A percentile compares a stretch with the other conserved stretches of the same genome.
Conservation (phyloP, 805 yeast species). For the Candida ortonii region DNA sequence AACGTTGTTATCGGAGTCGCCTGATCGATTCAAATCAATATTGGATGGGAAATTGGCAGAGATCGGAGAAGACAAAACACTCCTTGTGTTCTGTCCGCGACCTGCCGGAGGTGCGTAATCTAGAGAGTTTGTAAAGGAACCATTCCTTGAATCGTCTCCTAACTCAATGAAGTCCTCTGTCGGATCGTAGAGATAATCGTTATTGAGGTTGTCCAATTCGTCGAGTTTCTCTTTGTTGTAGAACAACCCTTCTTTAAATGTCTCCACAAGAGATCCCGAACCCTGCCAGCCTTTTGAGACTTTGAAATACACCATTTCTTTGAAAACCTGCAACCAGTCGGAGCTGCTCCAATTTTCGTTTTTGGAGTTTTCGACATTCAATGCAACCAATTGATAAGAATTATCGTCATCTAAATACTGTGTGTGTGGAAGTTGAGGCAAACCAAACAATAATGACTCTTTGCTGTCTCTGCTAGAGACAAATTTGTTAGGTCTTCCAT, state of each 20-base stretch:
- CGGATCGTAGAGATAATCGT: conserved; percentile 29
- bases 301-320: conserved; percentile 34
- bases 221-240: conserved; percentile 27
- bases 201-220: conserved; percentile 20
- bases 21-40: no score
- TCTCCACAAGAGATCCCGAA: conserved; percentile 32
- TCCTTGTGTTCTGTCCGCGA: neutral
- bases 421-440: conserved; percentile 71
- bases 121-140: conserved; percentile 3
- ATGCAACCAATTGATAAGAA: conserved; percentile 29
- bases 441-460: conserved; percentile 60
- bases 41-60: no score
- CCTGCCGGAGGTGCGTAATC: conserved; percentile 7
- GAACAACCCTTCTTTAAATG: conserved; percentile 30
- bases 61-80: conserved; percentile 2
- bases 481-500: conserved; percentile 70
- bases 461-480: conserved; percentile 54
- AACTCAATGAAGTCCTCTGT: conserved; percentile 29
- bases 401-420: conserved; percentile 45
- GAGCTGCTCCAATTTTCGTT: conserved; percentile 31
- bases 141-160: conserved; percentile 3
- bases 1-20: no score
- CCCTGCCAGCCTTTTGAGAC: conserved; percentile 37
- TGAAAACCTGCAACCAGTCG: conserved; percentile 38
- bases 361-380: conserved; percentile 33